Base-by-base conservation (phyloP, 2,329 filamentous ascomycete genomes). In the Aspergillus pseudoglaucus region DNA sequence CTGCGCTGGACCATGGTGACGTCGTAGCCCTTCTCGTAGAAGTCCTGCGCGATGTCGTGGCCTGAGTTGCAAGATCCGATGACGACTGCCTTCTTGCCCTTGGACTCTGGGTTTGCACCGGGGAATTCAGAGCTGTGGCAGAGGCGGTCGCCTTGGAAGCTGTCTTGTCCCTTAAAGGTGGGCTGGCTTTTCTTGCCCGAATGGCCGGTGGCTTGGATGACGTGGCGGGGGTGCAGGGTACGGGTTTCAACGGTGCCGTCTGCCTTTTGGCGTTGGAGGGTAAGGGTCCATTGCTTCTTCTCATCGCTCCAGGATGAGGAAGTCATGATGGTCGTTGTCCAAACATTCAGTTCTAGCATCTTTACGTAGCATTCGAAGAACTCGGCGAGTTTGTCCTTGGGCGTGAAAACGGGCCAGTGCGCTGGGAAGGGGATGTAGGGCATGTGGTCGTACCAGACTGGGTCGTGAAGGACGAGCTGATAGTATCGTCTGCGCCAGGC, bases 1-100 rank as follows among this genome's bases (percentile, higher is more conserved):
- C 78, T 81, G 3, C 85, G 77, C 64, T 88, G 85, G 0, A 88
- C 75, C 63, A 88, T 83, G 0, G 84, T 88, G 1, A 87, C 78
- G 2, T 80, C 71, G 52, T 82, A 83, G 0, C 84, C 85, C 44
- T 81, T 80, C 55, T 86, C 82, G 32, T 78, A 74, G 56, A 77
- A 86, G 52, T 87, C 81, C 48, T 86, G 83, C 0, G 81, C 79
- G 47, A 87, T 87, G 53, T 87, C 84, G 55, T 85, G 82, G 5
- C 74, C 81, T 0, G 81, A 85, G 63, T 86, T 87, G 63, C 83
- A 85, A 1, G 79, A 82, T 1, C 84, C 85, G 0, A 88, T 73
- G 0, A 88, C 78, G 1, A 87, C 67, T 0, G 80, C 83, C 51
- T 79, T 83, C 60, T 82, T 83, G 1, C 76, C 76, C 15, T 71